These are phyloP conservation scores for Penicillium sp. DNA, from an alignment of 2,329 filamentous ascomycete genomes.

Conservation along the genomic window DNA sequence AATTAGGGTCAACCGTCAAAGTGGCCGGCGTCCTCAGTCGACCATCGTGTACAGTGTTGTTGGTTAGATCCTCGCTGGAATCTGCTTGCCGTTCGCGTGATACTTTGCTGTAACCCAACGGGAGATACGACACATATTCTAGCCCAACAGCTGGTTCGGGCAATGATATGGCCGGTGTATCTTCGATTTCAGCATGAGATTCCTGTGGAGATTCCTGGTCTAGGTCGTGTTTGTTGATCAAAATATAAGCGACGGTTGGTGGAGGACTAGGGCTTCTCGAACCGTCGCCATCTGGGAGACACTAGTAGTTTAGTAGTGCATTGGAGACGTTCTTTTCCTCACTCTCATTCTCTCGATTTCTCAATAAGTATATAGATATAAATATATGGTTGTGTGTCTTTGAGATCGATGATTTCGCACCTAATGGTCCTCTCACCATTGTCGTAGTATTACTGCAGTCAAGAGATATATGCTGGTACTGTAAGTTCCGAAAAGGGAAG, in stretches of 20 bases:
- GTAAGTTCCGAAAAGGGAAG: neutral
- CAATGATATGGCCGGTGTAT: neutral
- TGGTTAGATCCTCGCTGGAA: neutral
- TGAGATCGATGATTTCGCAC: neutral
- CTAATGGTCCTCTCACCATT: slow-evolving; percentile 1
- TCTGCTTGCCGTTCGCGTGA: neutral
- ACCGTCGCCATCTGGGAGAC: neutral
- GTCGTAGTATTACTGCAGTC: slow-evolving; percentile 1
- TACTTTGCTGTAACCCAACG: neutral
- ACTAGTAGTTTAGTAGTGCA: slow-evolving; percentile 5
- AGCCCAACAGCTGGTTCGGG: neutral
- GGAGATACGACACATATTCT: neutral
- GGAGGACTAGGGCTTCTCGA: neutral
- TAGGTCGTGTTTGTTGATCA: neutral
- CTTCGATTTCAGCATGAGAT: neutral
- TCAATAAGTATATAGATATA: neutral
- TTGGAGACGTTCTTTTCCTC: neutral
- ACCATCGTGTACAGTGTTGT: neutral
- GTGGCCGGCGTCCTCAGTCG: neutral
- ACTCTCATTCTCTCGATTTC: neutral
- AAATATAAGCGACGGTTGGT: neutral
- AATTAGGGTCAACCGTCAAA: neutral
- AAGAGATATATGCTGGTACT: neutral
- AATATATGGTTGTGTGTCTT: neutral
- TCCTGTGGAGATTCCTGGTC: neutral